phyloP scores from a whole-genome alignment of 345 rosid species.

The Rhodamnia rubescens region DNA sequence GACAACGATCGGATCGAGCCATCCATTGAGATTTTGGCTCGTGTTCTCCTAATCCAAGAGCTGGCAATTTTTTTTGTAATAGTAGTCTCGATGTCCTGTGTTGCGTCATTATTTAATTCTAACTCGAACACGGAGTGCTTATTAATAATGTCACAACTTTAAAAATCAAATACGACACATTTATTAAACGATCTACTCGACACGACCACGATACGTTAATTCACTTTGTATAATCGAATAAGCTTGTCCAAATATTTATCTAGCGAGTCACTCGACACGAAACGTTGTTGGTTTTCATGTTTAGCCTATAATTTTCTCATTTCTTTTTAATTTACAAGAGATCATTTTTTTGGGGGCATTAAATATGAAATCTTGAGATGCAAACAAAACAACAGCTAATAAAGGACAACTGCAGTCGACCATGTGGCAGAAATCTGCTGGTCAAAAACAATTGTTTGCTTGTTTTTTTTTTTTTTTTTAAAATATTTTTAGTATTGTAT shows the following conservation, averaged over 20 bases:
- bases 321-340: not conserved
- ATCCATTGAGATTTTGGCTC: not conserved
- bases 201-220: not conserved
- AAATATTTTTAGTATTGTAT: not conserved
- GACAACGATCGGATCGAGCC: not conserved
- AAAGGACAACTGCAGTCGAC: not conserved
- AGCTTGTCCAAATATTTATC: not conserved
- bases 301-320: not conserved
- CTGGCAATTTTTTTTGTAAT: not conserved
- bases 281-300: no score
- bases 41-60: not conserved
- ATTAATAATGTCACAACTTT: not conserved
- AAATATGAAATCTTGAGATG: not conserved
- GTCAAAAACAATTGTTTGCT: not conserved
- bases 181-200: not conserved
- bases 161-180: not conserved
- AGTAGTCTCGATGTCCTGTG: not conserved
- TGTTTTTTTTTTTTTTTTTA: not conserved
- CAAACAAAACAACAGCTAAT: not conserved
- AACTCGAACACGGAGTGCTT: no score
- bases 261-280: not conserved
- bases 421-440: not conserved
- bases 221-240: not conserved
- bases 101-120: not conserved
- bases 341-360: not conserved